Evolutionary conservation across 75 land plant genomes (phyloP).

Genomic region (Adiantum capillusveneris): DNA sequence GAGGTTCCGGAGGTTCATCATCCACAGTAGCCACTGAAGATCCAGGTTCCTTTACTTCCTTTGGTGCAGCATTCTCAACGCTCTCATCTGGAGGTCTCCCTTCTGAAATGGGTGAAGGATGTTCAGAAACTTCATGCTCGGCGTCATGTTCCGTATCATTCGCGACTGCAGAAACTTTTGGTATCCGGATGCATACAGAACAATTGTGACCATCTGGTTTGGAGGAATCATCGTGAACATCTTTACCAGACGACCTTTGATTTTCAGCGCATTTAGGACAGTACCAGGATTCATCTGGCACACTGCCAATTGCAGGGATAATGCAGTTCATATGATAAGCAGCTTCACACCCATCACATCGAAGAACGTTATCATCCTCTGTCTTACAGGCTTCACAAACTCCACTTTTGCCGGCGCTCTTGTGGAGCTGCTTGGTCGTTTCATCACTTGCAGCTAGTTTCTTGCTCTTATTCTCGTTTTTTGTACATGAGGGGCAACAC

Average conservation of each 20-base stretch:
- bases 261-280: conserved; percentile 6
- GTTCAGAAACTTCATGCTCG: background rate
- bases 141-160: background rate
- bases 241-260: background rate
- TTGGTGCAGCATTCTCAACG: background rate
- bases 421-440: background rate
- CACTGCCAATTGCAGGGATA: background rate
- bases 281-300: conserved; percentile 15
- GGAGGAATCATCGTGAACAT: too few species aligned
- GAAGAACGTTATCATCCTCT: conserved; percentile 3
- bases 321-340: conserved; percentile 17
- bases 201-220: too few species aligned
- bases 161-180: conserved; percentile 2
- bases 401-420: background rate
- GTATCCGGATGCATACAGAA: too few species aligned
- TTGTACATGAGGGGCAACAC: background rate
- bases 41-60: background rate
- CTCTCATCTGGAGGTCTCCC: conserved; percentile 11
- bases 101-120: background rate
- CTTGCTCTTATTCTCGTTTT: background rate
- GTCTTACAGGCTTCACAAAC: background rate
- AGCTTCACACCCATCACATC: conserved; percentile 14
- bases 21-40: background rate
- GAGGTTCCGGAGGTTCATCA: background rate
- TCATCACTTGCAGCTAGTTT: background rate